Conservation (phyloP, 495 filamentous ascomycete genomes). For the Glutinoglossum americanum region DNA sequence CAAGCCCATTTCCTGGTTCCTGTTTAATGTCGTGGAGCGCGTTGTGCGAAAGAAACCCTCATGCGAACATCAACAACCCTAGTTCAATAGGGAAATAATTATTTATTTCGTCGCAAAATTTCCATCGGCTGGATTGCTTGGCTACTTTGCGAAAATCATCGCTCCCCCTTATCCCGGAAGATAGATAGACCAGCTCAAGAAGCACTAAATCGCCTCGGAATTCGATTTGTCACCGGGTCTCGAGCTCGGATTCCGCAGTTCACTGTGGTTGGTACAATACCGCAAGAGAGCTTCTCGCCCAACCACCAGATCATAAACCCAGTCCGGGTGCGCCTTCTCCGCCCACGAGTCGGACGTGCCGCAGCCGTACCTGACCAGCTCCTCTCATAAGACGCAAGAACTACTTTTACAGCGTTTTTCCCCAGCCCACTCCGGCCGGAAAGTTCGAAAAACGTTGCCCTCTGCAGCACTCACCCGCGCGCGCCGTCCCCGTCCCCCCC, state of each 20-base stretch:
- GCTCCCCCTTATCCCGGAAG: constrained; percentile 1
- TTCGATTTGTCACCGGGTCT: constrained; percentile 10
- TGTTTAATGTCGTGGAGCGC: background rate
- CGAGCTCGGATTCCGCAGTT: constrained; percentile 2
- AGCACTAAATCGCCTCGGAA: constrained; percentile 7
- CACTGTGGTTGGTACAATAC: background rate
- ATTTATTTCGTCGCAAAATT: background rate
- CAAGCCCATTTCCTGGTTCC: background rate
- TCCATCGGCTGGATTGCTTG: background rate
- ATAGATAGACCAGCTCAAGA: background rate
- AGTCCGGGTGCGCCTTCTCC: background rate
- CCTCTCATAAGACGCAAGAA: too few relatives aligned
- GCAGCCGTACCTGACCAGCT: background rate
- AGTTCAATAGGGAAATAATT: background rate
- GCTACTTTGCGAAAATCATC: background rate
- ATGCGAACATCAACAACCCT: background rate
- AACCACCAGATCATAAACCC: constrained; percentile 13
- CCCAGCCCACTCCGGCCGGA: background rate
- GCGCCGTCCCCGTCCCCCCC: too few relatives aligned
- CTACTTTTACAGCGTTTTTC: background rate
- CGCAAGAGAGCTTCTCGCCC: background rate
- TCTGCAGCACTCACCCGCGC: background rate
- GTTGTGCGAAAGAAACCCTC: background rate
- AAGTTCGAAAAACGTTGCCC: background rate
- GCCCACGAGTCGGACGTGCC: background rate